Conservation (phyloP, 164 flowering plant genomes). For the Cinnamomum chago region DNA sequence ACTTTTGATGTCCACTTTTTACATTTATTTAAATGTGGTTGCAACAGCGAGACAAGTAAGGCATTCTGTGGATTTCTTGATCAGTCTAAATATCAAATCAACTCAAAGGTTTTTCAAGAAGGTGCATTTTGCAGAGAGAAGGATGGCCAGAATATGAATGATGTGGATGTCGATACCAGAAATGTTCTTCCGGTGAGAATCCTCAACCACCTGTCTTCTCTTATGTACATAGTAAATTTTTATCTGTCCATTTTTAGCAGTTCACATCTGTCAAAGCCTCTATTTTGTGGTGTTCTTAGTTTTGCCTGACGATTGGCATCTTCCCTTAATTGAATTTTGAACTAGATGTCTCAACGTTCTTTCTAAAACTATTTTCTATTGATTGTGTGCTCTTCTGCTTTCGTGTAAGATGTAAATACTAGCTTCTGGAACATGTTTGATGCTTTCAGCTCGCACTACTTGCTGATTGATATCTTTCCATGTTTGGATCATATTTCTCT, state of each 20-base stretch:
- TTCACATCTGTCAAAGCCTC: background rate
- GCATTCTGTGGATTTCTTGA: slow-evolving; percentile 86
- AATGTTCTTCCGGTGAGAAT: slow-evolving; percentile 20
- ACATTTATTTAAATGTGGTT: background rate
- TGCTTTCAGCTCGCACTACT: no score
- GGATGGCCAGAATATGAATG: slow-evolving; percentile 16
- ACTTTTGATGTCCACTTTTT: no score
- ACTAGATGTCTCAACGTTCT: no score
- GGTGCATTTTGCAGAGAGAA: slow-evolving; percentile 11
- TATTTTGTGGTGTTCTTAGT: background rate
- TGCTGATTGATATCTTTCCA: background rate
- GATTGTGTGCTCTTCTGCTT: no score
- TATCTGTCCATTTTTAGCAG: no score
- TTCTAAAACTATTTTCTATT: no score
- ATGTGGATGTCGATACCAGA: background rate
- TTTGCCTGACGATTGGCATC: no score
- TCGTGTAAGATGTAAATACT: no score
- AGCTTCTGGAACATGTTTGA: no score
- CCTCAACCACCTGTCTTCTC: background rate
- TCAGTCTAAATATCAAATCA: slow-evolving; percentile 33
- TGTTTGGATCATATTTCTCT: background rate
- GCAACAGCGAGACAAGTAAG: slow-evolving; percentile 74
- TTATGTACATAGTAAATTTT: background rate
- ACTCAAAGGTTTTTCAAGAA: slow-evolving; percentile 24
- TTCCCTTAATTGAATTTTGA: no score